Evolutionary conservation across 2,329 filamentous ascomycete species (phyloP).

Genomic region (Elsinoe fawcettii): DNA sequence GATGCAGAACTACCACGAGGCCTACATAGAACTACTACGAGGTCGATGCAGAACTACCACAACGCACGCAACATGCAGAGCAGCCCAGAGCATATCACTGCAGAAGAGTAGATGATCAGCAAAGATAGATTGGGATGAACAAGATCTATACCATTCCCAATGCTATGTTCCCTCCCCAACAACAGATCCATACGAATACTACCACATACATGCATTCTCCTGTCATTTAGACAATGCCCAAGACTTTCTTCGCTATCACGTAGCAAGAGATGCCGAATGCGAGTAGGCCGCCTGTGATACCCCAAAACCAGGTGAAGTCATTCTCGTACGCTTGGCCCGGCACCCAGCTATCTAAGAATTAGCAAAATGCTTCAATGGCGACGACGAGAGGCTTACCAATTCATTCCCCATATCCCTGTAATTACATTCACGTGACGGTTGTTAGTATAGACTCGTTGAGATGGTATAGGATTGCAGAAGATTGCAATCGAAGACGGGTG

Average conservation of each 20-base stretch:
- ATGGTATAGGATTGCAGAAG: no score
- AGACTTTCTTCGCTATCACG: conserved; percentile 73
- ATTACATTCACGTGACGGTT: conserved; percentile 71
- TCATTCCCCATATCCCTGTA: conserved; percentile 98
- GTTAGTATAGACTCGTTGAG: background rate
- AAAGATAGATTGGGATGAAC: background rate
- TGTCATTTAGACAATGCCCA: conserved; percentile 59
- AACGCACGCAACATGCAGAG: no score
- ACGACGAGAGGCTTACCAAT: conserved; percentile 42
- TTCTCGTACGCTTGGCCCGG: conserved; percentile 82
- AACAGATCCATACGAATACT: no score
- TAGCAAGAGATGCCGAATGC: conserved; percentile 75
- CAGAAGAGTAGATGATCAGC: background rate
- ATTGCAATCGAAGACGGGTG: background rate
- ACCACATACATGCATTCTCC: background rate
- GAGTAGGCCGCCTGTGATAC: conserved; percentile 63
- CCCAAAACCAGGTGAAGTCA: conserved; percentile 42
- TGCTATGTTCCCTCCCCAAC: background rate
- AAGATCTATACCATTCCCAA: background rate
- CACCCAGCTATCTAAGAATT: conserved; percentile 43
- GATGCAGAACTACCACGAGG: no score
- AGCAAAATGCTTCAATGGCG: background rate
- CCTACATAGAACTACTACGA: no score
- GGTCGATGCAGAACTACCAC: no score
- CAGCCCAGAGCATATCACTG: background rate